phyloP scores from a whole-genome alignment of 345 rosid genomes.

The Lepidium africanum region DNA sequence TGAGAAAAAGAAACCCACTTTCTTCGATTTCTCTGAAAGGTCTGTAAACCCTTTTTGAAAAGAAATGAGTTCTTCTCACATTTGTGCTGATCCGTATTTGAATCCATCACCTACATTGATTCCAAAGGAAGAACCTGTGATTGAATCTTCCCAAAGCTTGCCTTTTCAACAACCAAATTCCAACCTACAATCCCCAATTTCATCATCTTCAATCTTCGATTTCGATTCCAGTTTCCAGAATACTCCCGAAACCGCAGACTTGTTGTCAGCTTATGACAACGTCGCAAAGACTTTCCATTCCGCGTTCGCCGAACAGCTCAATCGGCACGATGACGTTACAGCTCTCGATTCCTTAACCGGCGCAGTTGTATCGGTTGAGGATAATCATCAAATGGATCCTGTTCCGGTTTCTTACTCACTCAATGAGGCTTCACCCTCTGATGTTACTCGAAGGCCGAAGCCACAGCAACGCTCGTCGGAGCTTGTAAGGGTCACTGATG shows the following conservation, averaged over 20 bases:
- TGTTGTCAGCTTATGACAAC: constrained; percentile 45
- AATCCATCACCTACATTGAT: background rate
- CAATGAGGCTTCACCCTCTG: background rate
- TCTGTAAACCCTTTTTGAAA: too few species aligned
- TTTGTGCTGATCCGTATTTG: background rate
- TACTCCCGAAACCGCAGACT: background rate
- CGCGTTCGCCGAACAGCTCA: constrained; percentile 43
- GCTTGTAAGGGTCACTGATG: constrained; percentile 69
- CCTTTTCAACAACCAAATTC: constrained; percentile 13
- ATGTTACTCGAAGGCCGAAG: constrained; percentile 23
- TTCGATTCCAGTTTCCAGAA: background rate
- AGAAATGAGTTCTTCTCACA: background rate
- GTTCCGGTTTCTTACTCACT: background rate
- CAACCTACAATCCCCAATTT: constrained; percentile 14
- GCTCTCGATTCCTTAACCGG: constrained; percentile 40
- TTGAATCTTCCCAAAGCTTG: background rate
- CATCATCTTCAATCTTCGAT: background rate
- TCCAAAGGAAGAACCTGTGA: background rate
- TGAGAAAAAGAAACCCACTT: too few species aligned
- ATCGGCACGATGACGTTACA: constrained; percentile 31
- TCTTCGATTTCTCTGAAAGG: too few species aligned
- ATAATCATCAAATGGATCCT: background rate
- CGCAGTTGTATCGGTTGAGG: constrained; percentile 46
- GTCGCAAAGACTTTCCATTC: constrained; percentile 51
- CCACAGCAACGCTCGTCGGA: constrained; percentile 43